Evolutionary conservation across 1,139 yeast genomes (phyloP), one percentile per base, ranked within the genome.

Genomic region (Arxiozyma slooffiae): DNA sequence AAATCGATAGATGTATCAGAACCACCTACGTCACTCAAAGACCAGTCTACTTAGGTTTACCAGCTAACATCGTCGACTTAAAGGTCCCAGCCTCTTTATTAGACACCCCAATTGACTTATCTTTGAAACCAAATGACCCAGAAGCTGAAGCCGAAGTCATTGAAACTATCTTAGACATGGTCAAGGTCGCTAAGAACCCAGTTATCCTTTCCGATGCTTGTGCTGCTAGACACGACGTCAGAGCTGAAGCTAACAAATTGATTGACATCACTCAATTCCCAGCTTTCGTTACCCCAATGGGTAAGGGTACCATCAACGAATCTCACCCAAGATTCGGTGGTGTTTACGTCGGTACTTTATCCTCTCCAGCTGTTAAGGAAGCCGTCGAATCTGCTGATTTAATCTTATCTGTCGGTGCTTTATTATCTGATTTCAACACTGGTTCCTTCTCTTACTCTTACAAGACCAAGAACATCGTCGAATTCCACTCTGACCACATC

Each of bases 271-370:
- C 95, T 46, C 82, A 84, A 66, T 86, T 81, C 80, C 94, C 95
- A 40, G 85, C 84, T 38, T 86, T 79, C 71, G 85, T 85, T 51
- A 86, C 95, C 49, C 95, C 96, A 57, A 85, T 87, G 95, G 95
- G 95, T 70, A 86, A 86, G 71, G 85, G 89, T 56, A 77, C 79
- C 41, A 79, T 85, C 63, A 81, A 84, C 70, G 96, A 87, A 71
- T 74, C 74, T 53, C 75, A 82, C 64, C 78, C 82, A 51, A 74
- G 89, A 66, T 86, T 79, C 66, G 90, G 88, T 55, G 95, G 95
- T 68, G 89, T 83, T 50, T 86, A 85, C 64, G 85, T 85, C 53
- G 95, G 95, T 57, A 77, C 85, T 14, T 72, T 86, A 60, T 81
- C 94, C 40, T 71, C 76, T 55, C 90, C 92, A 50, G 85, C 78